phyloP scores from a whole-genome alignment of 768 basidiomycete species.

The Chiua virens region DNA sequence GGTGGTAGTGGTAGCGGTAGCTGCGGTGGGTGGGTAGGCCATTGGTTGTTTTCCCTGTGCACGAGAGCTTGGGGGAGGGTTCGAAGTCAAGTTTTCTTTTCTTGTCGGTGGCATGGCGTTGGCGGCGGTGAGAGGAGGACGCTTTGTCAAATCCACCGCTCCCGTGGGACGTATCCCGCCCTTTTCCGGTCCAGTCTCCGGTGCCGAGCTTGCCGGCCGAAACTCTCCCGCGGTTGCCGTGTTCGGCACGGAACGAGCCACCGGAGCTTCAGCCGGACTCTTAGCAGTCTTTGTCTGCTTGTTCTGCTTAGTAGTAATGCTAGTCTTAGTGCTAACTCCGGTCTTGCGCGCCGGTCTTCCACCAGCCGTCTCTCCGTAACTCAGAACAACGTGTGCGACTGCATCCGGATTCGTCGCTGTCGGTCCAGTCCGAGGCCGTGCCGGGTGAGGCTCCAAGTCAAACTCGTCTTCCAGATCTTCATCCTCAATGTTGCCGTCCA shows the following conservation, averaged over 20 bases:
- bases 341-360: background rate
- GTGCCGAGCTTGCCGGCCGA: slow-evolving; percentile 30
- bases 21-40: slow-evolving; percentile 50
- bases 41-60: slow-evolving; percentile 94
- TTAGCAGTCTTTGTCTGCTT: slow-evolving; percentile 40
- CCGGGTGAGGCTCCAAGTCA: slow-evolving; percentile 27
- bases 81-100: slow-evolving; percentile 34
- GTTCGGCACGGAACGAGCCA: slow-evolving; percentile 27
- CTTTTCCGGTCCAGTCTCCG: slow-evolving; percentile 35
- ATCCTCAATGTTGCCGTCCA: slow-evolving; percentile 42
- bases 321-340: slow-evolving; percentile 31
- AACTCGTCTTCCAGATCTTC: slow-evolving; percentile 34
- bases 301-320: slow-evolving; percentile 36
- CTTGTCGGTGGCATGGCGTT: slow-evolving; percentile 44
- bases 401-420: slow-evolving; percentile 24
- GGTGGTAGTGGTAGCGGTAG: slow-evolving; percentile 23
- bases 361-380: slow-evolving; percentile 36
- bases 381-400: slow-evolving; percentile 41
- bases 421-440: slow-evolving; percentile 17
- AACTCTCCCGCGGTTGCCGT: slow-evolving; percentile 22
- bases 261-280: slow-evolving; percentile 23
- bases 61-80: slow-evolving; percentile 69
- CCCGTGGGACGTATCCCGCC: slow-evolving; percentile 32
- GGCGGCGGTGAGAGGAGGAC: slow-evolving; percentile 36
- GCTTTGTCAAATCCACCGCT: slow-evolving; percentile 37